phyloP scores from a whole-genome alignment of 257 asterid species.

The Solanum infundibuliforme region DNA sequence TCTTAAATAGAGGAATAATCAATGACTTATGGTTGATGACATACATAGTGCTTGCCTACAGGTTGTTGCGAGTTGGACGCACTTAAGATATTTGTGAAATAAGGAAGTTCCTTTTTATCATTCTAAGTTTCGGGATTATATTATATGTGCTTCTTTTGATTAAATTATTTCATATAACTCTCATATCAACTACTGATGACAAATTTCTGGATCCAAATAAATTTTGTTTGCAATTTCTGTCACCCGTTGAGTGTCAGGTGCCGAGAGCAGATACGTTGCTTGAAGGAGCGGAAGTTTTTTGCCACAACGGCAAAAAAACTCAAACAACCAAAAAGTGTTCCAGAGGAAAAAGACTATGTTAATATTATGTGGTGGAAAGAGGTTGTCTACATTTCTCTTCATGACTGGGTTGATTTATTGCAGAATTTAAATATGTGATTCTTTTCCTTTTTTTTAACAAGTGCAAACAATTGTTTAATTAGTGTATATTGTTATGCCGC shows the following conservation, averaged over 20 bases:
- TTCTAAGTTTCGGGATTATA: background rate
- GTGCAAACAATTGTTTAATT: background rate
- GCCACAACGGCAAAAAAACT: conserved; percentile 33
- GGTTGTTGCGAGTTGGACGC: background rate
- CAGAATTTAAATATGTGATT: background rate
- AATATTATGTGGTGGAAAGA: conserved; percentile 94
- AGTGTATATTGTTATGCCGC: conserved; percentile 1
- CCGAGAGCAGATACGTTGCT: conserved; percentile 25
- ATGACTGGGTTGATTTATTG: conserved; percentile 1
- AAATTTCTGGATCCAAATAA: background rate
- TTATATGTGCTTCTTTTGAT: background rate
- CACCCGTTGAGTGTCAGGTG: conserved; percentile 15
- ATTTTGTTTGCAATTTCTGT: background rate
- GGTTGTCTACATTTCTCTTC: conserved; percentile 32
- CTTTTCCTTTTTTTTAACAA: background rate
- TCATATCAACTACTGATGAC: background rate
- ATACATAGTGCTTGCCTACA: background rate
- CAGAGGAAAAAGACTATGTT: conserved; percentile 55
- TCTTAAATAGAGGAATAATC: background rate
- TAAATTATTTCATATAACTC: background rate
- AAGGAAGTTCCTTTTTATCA: background rate
- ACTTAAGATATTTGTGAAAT: background rate
- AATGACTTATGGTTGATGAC: background rate
- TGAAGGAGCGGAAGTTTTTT: conserved; percentile 33
- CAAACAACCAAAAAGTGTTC: conserved; percentile 27